Evolutionary conservation across 1,284 basidiomycete species (phyloP).

Genomic region (Pseudozyma tsukubaensis): DNA sequence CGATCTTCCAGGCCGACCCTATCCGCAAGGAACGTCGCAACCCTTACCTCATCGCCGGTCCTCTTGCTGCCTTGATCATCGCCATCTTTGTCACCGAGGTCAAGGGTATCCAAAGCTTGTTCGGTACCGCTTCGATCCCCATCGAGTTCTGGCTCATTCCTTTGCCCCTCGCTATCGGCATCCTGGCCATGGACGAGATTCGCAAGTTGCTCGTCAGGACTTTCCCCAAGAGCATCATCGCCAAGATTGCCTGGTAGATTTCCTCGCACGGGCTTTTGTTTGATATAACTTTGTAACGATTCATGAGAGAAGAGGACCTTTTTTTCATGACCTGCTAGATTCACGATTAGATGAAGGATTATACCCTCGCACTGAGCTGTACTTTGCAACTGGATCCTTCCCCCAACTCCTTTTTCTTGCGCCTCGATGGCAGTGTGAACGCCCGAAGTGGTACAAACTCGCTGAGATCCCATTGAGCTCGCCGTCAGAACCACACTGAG

Average conservation of each 20-base stretch:
- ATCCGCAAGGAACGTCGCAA: conserved; percentile 43
- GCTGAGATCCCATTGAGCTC: too few species aligned
- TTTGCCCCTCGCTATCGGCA: conserved; percentile 69
- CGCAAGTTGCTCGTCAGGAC: conserved; percentile 62
- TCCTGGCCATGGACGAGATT: conserved; percentile 68
- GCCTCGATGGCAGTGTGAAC: too few species aligned
- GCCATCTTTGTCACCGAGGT: conserved; percentile 58
- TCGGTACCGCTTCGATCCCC: conserved; percentile 67
- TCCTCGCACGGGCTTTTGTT: not conserved
- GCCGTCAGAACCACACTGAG: too few species aligned
- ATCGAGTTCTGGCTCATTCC: conserved; percentile 73
- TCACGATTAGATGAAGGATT: conserved; percentile 7
- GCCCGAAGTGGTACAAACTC: too few species aligned
- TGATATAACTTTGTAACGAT: not conserved
- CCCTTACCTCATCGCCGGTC: conserved; percentile 48
- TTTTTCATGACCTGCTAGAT: not conserved
- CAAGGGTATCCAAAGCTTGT: conserved; percentile 48
- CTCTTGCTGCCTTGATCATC: conserved; percentile 44
- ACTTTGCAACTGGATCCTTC: conserved; percentile 7
- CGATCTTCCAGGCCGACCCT: conserved; percentile 65
- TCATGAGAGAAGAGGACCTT: not conserved
- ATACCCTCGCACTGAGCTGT: not conserved
- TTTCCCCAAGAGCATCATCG: conserved; percentile 61
- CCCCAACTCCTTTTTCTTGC: not conserved
- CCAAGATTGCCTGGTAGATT: conserved; percentile 64